phyloP scores from a whole-genome alignment of 768 basidiomycete species.

The Termitomyces sp. region DNA sequence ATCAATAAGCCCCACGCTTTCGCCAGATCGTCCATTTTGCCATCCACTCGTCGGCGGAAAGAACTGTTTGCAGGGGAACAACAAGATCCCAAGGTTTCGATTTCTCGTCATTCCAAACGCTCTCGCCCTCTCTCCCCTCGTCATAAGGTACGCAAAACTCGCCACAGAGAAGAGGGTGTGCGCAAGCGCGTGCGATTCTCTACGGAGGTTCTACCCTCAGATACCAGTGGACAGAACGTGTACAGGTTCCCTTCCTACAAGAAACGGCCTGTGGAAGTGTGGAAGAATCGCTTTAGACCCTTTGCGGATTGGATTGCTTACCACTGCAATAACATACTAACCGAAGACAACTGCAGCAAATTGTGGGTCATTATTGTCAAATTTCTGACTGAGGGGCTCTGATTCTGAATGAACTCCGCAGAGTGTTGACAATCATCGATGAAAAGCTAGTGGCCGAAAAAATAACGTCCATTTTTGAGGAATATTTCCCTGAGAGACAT shows the following conservation, averaged over 20 bases:
- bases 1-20: neutral
- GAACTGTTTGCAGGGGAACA: neutral
- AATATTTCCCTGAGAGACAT: neutral
- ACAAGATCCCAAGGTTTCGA: neutral
- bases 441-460: conserved; percentile 1
- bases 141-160: neutral
- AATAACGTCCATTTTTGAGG: conserved; percentile 3
- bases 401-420: neutral
- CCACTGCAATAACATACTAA: conserved; percentile 5
- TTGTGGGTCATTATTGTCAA: neutral
- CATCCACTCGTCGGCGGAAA: neutral
- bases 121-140: neutral
- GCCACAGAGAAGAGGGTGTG: neutral
- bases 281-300: neutral
- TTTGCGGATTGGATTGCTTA: conserved; percentile 9
- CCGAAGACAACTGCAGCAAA: neutral
- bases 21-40: neutral
- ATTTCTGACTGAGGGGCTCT: neutral
- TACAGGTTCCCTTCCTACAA: neutral
- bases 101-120: conserved; percentile 6
- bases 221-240: neutral
- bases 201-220: neutral
- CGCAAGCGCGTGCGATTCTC: conserved; percentile 10
- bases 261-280: neutral
- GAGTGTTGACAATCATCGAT: neutral